Conservation (phyloP, 2,329 filamentous ascomycete genomes). For the Chaetomiaceae sp. region DNA sequence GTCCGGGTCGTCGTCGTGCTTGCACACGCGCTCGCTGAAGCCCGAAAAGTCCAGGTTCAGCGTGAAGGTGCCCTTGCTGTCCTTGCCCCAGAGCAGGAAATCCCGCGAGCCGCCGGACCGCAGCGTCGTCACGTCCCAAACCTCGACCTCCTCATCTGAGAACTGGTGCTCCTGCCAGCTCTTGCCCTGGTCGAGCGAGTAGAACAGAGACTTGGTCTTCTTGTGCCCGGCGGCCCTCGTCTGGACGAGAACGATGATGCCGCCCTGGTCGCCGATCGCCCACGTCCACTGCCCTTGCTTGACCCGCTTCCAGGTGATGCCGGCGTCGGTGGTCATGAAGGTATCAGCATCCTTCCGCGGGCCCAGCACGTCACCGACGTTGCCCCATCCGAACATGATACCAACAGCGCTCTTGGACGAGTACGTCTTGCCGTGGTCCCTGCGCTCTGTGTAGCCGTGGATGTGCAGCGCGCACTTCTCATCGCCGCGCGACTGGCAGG, state of each 20-base stretch:
- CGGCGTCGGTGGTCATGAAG: slow-evolving; percentile 88
- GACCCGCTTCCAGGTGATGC: slow-evolving; percentile 77
- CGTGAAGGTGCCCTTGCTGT: slow-evolving; percentile 58
- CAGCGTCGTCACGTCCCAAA: slow-evolving; percentile 80
- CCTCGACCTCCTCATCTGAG: slow-evolving; percentile 61
- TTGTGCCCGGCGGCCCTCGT: slow-evolving; percentile 40
- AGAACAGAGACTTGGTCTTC: slow-evolving; percentile 57
- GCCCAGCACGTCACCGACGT: slow-evolving; percentile 70
- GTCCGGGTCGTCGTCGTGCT: slow-evolving; percentile 54
- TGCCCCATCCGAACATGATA: slow-evolving; percentile 85
- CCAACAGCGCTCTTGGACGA: slow-evolving; percentile 85
- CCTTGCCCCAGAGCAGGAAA: slow-evolving; percentile 82
- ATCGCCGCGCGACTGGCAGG: slow-evolving; percentile 59
- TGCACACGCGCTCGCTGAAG: slow-evolving; percentile 68
- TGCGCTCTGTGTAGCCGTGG: slow-evolving; percentile 90
- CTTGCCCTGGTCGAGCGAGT: slow-evolving; percentile 63
- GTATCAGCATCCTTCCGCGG: slow-evolving; percentile 72
- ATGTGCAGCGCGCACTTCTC: slow-evolving; percentile 81
- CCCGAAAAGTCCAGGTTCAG: slow-evolving; percentile 88
- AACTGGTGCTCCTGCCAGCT: slow-evolving; percentile 77
- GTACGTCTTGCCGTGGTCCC: slow-evolving; percentile 77
- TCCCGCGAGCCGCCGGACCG: slow-evolving; percentile 86
- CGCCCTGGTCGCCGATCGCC: slow-evolving; percentile 94
- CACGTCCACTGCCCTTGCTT: slow-evolving; percentile 88
- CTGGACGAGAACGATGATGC: slow-evolving; percentile 82